Percentiles rank a stretch among this genome's conserved stretches.
phyloP scores from a whole-genome alignment of 495 filamentous ascomycete genomes.

The Daldinia caldariorum region DNA sequence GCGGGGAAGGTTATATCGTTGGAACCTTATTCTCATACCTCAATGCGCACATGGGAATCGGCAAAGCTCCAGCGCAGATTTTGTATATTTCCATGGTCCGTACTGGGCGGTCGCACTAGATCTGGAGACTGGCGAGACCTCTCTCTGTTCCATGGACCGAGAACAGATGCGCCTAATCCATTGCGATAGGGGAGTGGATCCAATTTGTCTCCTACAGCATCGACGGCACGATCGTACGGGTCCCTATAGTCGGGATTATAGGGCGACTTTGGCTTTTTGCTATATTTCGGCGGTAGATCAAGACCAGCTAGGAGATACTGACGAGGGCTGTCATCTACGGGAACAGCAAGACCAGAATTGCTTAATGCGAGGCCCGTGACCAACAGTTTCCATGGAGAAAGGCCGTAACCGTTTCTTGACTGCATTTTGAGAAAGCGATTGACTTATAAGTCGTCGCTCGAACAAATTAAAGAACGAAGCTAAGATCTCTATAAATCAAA shows the following conservation, averaged over 20 bases:
- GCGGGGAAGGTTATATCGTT: neutral
- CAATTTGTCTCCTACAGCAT: slow-evolving; percentile 64
- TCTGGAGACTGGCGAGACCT: slow-evolving; percentile 72
- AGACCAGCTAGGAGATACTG: slow-evolving; percentile 60
- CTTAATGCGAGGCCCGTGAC: slow-evolving; percentile 48
- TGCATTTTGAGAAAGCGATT: slow-evolving; percentile 46
- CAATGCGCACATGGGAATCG: slow-evolving; percentile 72
- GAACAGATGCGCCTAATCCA: slow-evolving; percentile 67
- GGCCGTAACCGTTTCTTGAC: slow-evolving; percentile 27
- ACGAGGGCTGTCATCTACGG: slow-evolving; percentile 61
- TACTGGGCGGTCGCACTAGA: slow-evolving; percentile 70
- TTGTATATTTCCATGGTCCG: slow-evolving; percentile 68
- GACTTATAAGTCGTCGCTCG: neutral
- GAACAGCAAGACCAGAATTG: slow-evolving; percentile 50
- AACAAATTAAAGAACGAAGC: neutral
- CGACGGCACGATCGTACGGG: slow-evolving; percentile 60
- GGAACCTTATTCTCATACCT: slow-evolving; percentile 54
- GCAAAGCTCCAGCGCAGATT: slow-evolving; percentile 76
- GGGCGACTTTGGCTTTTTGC: slow-evolving; percentile 48
- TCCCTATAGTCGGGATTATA: slow-evolving; percentile 58
- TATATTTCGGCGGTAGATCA: slow-evolving; percentile 55
- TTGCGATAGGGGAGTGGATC: slow-evolving; percentile 74
- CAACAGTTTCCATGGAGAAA: slow-evolving; percentile 41
- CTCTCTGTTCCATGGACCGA: slow-evolving; percentile 72
- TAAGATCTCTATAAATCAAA: slow-evolving; percentile 3